Evolutionary conservation across 2,329 filamentous ascomycete species (phyloP).

Genomic region (Diaporthe vaccinii): DNA sequence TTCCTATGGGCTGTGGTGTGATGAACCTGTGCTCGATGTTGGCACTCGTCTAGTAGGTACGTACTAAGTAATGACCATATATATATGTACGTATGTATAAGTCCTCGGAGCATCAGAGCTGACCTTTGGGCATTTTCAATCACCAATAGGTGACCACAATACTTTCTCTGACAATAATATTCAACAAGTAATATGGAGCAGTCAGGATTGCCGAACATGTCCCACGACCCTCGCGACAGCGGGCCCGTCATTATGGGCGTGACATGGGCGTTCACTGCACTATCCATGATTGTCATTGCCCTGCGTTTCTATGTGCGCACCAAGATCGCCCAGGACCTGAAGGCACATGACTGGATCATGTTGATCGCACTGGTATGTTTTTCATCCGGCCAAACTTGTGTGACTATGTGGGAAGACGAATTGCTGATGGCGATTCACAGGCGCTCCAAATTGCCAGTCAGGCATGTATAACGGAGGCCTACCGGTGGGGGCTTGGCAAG

Average conservation of each 20-base stretch:
- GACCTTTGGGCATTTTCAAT: background rate
- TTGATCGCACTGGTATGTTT: background rate
- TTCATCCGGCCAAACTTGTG: background rate
- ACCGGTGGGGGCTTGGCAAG: constrained; percentile 40
- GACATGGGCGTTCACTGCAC: background rate
- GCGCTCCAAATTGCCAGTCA: background rate
- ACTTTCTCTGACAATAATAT: background rate
- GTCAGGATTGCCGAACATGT: background rate
- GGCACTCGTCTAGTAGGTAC: background rate
- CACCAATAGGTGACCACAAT: background rate
- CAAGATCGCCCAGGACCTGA: background rate
- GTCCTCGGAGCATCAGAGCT: background rate
- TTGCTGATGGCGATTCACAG: background rate
- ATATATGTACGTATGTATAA: background rate
- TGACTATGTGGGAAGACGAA: background rate
- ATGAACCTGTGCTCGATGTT: too few species aligned
- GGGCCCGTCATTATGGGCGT: background rate
- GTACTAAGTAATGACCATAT: background rate
- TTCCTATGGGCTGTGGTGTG: background rate
- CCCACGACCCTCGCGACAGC: background rate
- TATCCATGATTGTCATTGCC: background rate
- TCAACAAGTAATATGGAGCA: background rate
- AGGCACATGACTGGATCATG: background rate
- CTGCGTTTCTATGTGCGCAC: background rate
- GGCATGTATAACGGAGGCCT: background rate